phyloP scores from a whole-genome alignment of 73 alveolate species.

The Stentor roeselii region DNA sequence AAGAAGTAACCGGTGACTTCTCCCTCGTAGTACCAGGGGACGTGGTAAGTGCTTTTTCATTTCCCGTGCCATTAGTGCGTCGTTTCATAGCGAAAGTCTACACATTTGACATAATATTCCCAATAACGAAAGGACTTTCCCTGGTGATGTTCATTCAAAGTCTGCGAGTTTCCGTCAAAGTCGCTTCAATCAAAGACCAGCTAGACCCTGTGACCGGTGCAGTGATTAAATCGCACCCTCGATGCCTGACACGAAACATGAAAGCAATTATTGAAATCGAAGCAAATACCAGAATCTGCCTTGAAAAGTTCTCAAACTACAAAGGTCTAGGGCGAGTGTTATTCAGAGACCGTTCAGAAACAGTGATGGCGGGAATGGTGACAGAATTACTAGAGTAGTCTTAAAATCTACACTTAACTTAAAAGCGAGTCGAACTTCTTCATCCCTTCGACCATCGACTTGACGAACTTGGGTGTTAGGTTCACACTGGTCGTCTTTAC shows the following conservation, averaged over 20 bases:
- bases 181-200: constrained; percentile 57
- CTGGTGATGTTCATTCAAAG: constrained; percentile 65
- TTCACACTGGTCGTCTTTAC: constrained; percentile 3
- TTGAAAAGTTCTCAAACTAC: constrained; percentile 62
- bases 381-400: constrained; percentile 50
- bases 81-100: constrained; percentile 61
- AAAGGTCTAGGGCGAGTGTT: constrained; percentile 68
- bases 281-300: constrained; percentile 57
- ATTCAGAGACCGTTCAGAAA: constrained; percentile 72
- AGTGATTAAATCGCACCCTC: constrained; percentile 65
- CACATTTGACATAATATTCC: constrained; percentile 65
- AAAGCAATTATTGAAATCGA: constrained; percentile 62
- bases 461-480: background rate
- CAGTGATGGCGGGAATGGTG: constrained; percentile 77
- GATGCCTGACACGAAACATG: constrained; percentile 62
- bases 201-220: constrained; percentile 65
- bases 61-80: constrained; percentile 63
- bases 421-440: background rate
- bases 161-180: constrained; percentile 51
- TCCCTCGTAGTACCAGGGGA: constrained; percentile 62
- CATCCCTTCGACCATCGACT: constrained; percentile 19
- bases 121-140: constrained; percentile 73
- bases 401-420: too few relatives aligned
- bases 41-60: constrained; percentile 64
- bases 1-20: constrained; percentile 47